Evolutionary conservation across 805 yeast species (phyloP).

Genomic region (Blastobotrys parvus): DNA sequence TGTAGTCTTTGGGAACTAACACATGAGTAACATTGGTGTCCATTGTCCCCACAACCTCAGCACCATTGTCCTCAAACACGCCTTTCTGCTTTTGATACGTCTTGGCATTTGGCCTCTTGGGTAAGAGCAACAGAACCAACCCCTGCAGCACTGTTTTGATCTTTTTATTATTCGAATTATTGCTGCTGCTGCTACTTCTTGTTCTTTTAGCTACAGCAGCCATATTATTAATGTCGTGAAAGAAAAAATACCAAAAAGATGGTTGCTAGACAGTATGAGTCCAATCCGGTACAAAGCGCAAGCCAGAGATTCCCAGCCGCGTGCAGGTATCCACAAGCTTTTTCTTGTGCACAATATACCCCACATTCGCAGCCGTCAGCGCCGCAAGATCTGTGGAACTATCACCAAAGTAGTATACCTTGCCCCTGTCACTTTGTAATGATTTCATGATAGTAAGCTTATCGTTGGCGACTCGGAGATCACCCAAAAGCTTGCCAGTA

Average conservation of each 20-base stretch:
- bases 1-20: constrained; percentile 16
- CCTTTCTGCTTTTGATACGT: constrained; percentile 6
- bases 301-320: background rate
- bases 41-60: constrained; percentile 11
- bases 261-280: no score
- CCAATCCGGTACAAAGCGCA: constrained; percentile 1
- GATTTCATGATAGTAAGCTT: constrained; percentile 31
- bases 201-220: background rate
- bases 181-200: background rate
- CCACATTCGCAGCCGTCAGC: constrained; percentile 39
- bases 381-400: constrained; percentile 52
- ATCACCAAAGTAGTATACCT: constrained; percentile 49
- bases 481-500: constrained; percentile 22
- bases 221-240: no score
- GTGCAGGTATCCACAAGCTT: background rate
- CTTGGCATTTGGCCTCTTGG: constrained; percentile 8
- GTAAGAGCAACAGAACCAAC: constrained; percentile 4
- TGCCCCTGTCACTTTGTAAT: no score
- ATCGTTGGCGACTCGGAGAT: constrained; percentile 47
- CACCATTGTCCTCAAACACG: constrained; percentile 20
- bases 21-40: constrained; percentile 20
- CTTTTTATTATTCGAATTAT: constrained; percentile 2
- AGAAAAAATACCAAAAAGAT: no score
- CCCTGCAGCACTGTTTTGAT: background rate
- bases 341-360: constrained; percentile 33